Evolutionary conservation across 345 rosid species (phyloP).

Genomic region (Syzygium jambos): DNA sequence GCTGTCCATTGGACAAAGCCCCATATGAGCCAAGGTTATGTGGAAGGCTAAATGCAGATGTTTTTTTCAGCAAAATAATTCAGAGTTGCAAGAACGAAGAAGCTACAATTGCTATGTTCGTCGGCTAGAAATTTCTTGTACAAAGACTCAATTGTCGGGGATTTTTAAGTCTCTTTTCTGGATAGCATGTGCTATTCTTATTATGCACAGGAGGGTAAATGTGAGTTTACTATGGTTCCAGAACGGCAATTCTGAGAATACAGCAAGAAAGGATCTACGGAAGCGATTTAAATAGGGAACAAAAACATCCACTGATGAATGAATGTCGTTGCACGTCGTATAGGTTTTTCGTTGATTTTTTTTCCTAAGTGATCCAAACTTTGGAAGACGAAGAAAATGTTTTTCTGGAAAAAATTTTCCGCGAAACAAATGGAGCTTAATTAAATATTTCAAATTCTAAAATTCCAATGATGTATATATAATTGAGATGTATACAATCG

Average conservation of each 20-base stretch:
- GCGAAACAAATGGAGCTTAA: too few species aligned
- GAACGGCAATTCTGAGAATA: neutral
- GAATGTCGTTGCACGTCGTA: neutral
- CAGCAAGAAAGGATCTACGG: neutral
- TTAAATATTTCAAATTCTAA: too few species aligned
- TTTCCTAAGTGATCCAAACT: too few species aligned
- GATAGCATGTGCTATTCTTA: neutral
- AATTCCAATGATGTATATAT: neutral
- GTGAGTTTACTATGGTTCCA: neutral
- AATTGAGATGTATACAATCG: neutral
- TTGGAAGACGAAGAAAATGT: too few species aligned
- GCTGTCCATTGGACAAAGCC: neutral
- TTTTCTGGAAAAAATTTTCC: too few species aligned
- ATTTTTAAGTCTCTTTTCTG: neutral
- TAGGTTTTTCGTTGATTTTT: too few species aligned
- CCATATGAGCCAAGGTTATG: neutral
- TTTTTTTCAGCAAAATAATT: neutral
- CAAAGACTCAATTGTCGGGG: neutral
- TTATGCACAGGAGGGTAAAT: neutral
- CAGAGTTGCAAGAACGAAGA: neutral
- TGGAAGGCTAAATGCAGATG: neutral
- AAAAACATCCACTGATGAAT: neutral
- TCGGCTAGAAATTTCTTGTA: neutral
- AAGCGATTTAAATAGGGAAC: neutral
- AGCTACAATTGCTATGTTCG: neutral